Evolutionary conservation across 805 yeast species (phyloP), one percentile per base, ranked within the genome.

Genomic region (Wickerhamiella bombiphila): DNA sequence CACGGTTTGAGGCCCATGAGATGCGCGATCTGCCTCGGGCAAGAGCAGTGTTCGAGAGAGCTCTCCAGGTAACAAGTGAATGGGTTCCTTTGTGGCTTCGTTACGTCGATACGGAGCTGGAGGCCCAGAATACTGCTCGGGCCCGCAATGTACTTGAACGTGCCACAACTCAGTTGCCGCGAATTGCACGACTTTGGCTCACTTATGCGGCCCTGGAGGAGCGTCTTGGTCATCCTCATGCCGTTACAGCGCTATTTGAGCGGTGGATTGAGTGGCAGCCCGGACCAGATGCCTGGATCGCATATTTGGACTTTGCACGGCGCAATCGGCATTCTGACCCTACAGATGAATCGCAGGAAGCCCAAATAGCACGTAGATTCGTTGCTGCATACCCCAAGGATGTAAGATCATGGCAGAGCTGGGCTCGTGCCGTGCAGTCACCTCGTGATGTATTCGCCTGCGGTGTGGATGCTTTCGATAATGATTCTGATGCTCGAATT

Each of bases 261-360:
- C 65, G 78, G 40, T 88, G 98, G 98, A 60, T 80, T 36, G 60
- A 63, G 19, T 80, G 93, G 83, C 72, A 71, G 43, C 94, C 94
- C 0, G 50, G 48, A 11, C 50, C 50, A 14, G 60, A 66, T 9
- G 91, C 80, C 0, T 86, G 93, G 91, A 69, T 66, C 36, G 70
- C 86, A 3, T 86, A 69, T 50, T 61, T 82, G 19, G 70, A 70
- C 38, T 75, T 83, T 59, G 94, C 82, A 54, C 20, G 33, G 5
- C 20, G 33, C 5, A n/a, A n/a, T n/a, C n/a, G n/a, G n/a, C n/a
- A n/a, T n/a, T n/a, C n/a, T n/a, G n/a, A n/a, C n/a, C n/a, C n/a
- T n/a, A 29, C 39, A 0, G 80, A 81, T 57, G 22, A 17, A 20
- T 5, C 22, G 7, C 7, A 16, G 11, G 22, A 16, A 30, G 13